A percentile compares a stretch with the other conserved stretches of the same genome.
phyloP scores from a whole-genome alignment of 371 early-diverging fungal species.

The Apophysomyces trapeziformis region DNA sequence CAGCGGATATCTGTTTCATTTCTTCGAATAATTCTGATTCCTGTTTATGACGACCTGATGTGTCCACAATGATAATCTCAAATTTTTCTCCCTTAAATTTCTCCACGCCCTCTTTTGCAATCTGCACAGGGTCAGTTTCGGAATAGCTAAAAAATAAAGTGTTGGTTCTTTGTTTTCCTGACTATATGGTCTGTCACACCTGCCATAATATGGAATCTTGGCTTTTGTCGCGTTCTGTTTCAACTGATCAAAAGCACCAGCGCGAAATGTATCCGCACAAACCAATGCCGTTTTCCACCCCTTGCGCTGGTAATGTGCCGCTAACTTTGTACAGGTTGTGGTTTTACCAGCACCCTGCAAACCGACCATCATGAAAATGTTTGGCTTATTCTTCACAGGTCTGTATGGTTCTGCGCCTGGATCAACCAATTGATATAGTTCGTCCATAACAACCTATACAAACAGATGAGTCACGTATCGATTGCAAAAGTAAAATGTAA shows the following conservation, averaged over 20 bases:
- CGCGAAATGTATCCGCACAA: constrained; percentile 99
- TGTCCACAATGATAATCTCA: constrained; percentile 99
- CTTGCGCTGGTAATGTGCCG: constrained; percentile 95
- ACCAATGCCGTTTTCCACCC: constrained; percentile 98
- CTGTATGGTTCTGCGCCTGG: constrained; percentile 90
- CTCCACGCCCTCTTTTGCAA: constrained; percentile 95
- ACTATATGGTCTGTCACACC: constrained; percentile 28
- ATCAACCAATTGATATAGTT: constrained; percentile 93
- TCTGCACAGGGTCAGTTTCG: constrained; percentile 95
- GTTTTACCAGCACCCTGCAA: constrained; percentile 99
- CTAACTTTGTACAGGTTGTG: constrained; percentile 99
- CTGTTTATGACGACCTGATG: constrained; percentile 99
- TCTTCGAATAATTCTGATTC: constrained; percentile 98
- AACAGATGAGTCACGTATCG: neutral
- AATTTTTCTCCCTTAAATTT: constrained; percentile 97
- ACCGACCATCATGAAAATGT: constrained; percentile 99
- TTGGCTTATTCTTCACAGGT: constrained; percentile 84
- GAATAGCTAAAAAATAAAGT: constrained; percentile 65
- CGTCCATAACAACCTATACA: constrained; percentile 90
- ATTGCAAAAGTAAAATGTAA: constrained; percentile 20
- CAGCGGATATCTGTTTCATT: constrained; percentile 96
- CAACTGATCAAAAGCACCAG: constrained; percentile 99
- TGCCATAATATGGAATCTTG: constrained; percentile 97
- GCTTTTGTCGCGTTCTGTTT: constrained; percentile 99
- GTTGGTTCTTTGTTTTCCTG: neutral